A percentile compares a stretch with the other conserved stretches of the same genome.
These are phyloP conservation scores for Ephemerocybe angulata DNA, from an alignment of 768 basidiomycete species.

Conservation along the genomic window DNA sequence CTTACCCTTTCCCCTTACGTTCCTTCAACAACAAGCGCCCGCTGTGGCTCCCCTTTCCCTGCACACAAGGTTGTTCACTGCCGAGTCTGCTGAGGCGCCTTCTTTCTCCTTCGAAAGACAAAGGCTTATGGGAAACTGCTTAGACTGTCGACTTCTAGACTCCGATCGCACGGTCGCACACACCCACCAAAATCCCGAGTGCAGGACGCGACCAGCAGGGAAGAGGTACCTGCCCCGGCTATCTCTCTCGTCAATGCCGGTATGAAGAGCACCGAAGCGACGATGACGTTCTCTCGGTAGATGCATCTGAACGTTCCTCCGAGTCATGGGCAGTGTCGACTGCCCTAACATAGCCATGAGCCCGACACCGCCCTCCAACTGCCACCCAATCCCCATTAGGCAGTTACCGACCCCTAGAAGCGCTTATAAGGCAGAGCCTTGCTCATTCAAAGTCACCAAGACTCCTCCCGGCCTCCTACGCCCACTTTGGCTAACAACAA, in stretches of 20 bases:
- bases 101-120: not conserved
- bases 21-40: not conserved
- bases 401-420: not conserved
- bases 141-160: too few relatives aligned
- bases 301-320: not conserved
- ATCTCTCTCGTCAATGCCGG: not conserved
- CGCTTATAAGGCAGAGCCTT: not conserved
- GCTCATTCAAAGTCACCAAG: not conserved
- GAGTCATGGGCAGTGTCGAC: not conserved
- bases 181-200: too few relatives aligned
- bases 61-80: too few relatives aligned
- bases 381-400: conserved; percentile 4
- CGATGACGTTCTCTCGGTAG: not conserved
- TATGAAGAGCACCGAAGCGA: not conserved
- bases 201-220: too few relatives aligned
- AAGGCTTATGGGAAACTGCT: not conserved
- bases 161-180: too few relatives aligned
- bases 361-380: not conserved
- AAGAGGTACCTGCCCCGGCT: not conserved
- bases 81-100: too few relatives aligned
- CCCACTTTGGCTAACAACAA: too few relatives aligned
- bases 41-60: not conserved
- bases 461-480: not conserved
- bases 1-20: not conserved
- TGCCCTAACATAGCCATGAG: not conserved